Conservation (phyloP, 2,329 filamentous ascomycete genomes). For the Coniochaeta sp. region DNA sequence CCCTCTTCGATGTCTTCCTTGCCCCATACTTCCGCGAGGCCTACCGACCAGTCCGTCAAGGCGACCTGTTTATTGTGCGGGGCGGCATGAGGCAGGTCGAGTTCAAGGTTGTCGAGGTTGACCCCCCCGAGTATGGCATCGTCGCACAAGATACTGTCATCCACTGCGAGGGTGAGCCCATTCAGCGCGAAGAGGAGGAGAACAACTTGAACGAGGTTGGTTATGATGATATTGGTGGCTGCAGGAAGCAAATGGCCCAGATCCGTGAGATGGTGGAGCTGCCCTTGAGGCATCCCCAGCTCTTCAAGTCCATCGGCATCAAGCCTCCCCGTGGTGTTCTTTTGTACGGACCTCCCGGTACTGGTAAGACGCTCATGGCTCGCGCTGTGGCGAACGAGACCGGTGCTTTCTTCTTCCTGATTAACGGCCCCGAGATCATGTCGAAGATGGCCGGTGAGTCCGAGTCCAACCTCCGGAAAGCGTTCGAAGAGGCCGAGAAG, state of each 20-base stretch:
- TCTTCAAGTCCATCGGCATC: slow-evolving; percentile 99
- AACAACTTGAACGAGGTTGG: slow-evolving; percentile 98
- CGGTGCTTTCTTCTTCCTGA: slow-evolving; percentile 97
- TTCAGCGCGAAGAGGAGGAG: slow-evolving; percentile 98
- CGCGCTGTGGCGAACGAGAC: slow-evolving; percentile 98
- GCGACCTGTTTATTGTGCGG: slow-evolving; percentile 93
- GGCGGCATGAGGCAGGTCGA: slow-evolving; percentile 99
- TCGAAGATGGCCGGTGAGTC: slow-evolving; percentile 99
- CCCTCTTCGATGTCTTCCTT: slow-evolving; percentile 97
- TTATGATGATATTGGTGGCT: slow-evolving; percentile 98
- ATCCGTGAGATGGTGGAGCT: slow-evolving; percentile 98
- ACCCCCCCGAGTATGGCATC: slow-evolving; percentile 96
- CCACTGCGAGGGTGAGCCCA: slow-evolving; percentile 92
- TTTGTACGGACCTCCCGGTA: slow-evolving; percentile 94
- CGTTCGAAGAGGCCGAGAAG: slow-evolving; percentile 99
- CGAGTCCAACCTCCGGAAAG: slow-evolving; percentile 94
- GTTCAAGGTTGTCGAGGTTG: slow-evolving; percentile 99
- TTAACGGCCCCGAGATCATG: slow-evolving; percentile 99
- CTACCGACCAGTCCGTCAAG: slow-evolving; percentile 93
- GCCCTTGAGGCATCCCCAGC: slow-evolving; percentile 90
- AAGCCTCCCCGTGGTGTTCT: slow-evolving; percentile 98
- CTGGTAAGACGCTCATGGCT: slow-evolving; percentile 98
- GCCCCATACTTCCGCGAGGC: slow-evolving; percentile 99
- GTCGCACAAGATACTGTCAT: slow-evolving; percentile 98
- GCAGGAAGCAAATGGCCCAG: slow-evolving; percentile 99